Percentiles rank a stretch among this genome's conserved stretches.
Evolutionary conservation across 495 filamentous ascomycete species (phyloP).

Genomic region (Entonaema liquescens): DNA sequence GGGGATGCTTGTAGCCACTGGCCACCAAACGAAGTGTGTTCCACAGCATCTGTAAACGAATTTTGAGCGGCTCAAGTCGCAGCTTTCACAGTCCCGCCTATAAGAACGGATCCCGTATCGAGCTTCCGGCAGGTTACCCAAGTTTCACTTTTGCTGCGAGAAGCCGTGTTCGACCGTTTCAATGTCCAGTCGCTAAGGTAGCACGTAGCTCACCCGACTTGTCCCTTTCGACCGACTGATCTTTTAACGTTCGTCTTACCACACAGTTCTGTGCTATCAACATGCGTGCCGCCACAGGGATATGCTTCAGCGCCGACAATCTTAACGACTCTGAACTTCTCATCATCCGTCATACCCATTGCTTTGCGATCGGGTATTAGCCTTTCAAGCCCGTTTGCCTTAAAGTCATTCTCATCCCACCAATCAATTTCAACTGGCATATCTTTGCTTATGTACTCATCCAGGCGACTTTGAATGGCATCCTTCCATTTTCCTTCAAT

Average conservation of each 20-base stretch:
- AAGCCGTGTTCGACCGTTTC: not conserved
- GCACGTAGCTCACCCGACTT: conserved; percentile 62
- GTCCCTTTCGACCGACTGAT: conserved; percentile 65
- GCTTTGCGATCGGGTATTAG: conserved; percentile 59
- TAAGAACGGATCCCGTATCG: not conserved
- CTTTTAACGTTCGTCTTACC: conserved; percentile 67
- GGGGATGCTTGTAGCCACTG: conserved; percentile 4
- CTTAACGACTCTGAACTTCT: conserved; percentile 63
- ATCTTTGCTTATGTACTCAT: conserved; percentile 59
- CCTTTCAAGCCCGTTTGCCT: conserved; percentile 52
- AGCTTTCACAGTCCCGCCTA: too few relatives aligned
- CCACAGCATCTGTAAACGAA: conserved; percentile 9
- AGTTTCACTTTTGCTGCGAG: not conserved
- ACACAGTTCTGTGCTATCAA: conserved; percentile 59
- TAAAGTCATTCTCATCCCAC: conserved; percentile 65
- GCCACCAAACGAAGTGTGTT: conserved; percentile 9
- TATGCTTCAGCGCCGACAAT: conserved; percentile 67
- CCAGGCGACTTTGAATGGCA: conserved; percentile 61
- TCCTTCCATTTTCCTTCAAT: conserved; percentile 68
- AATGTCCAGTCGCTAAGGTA: conserved; percentile 38
- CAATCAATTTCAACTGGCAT: conserved; percentile 67
- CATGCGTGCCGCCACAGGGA: conserved; percentile 74
- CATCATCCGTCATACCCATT: conserved; percentile 52
- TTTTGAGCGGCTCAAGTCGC: not conserved
- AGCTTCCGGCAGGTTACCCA: not conserved